A percentile compares a stretch with the other conserved stretches of the same genome.
Evolutionary conservation across 164 flowering plant species (phyloP).

Genomic region (Tetracentron sinense): DNA sequence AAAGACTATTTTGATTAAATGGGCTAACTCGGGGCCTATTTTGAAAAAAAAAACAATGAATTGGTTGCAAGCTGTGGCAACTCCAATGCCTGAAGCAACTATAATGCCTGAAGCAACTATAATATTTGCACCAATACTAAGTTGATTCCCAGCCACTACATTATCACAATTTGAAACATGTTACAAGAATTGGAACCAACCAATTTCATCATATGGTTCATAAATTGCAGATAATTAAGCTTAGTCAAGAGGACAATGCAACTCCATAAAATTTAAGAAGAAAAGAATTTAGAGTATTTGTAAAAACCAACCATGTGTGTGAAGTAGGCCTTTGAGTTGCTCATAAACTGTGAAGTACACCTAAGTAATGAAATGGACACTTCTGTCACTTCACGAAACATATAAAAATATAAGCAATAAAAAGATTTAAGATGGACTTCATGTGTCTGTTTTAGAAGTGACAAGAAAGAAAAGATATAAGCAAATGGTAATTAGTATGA

Average conservation of each 20-base stretch:
- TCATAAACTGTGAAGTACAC: slow-evolving; percentile 88
- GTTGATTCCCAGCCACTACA: slow-evolving; percentile 45
- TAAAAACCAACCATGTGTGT: slow-evolving; percentile 58
- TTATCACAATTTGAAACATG: slow-evolving; percentile 2
- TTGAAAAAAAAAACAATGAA: no score
- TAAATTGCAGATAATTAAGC: slow-evolving; percentile 6
- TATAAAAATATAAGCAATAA: slow-evolving; percentile 1
- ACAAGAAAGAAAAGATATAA: background rate
- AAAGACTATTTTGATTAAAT: no score
- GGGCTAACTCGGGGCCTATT: no score
- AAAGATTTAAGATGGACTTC: background rate
- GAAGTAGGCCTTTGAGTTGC: slow-evolving; percentile 57
- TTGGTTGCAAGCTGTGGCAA: no score
- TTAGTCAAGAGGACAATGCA: background rate
- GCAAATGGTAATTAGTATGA: no score
- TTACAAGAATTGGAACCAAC: background rate
- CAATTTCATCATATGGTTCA: background rate
- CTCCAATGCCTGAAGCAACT: slow-evolving; percentile 77
- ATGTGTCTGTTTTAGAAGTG: background rate
- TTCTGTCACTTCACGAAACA: slow-evolving; percentile 21
- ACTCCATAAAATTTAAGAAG: background rate
- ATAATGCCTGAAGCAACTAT: slow-evolving; percentile 93
- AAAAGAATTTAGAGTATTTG: background rate
- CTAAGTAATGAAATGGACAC: slow-evolving; percentile 41
- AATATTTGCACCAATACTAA: slow-evolving; percentile 61